phyloP scores from a whole-genome alignment of 495 filamentous ascomycete genomes.

The Xylaria scruposa region DNA sequence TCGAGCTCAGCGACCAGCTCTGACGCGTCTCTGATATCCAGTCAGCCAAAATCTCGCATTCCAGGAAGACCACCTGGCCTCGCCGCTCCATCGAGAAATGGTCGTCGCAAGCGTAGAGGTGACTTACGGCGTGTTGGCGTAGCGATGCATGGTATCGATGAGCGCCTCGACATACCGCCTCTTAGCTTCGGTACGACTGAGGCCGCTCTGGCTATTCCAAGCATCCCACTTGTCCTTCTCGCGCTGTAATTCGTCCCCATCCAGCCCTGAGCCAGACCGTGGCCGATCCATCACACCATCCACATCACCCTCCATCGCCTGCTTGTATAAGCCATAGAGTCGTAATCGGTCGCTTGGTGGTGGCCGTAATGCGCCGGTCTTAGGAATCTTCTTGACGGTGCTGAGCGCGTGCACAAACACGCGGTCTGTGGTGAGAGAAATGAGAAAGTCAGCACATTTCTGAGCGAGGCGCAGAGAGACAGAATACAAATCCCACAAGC shows the following conservation, averaged over 20 bases:
- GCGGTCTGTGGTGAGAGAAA: constrained; percentile 67
- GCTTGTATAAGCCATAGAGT: constrained; percentile 98
- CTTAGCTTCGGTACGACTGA: constrained; percentile 91
- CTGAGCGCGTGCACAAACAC: constrained; percentile 99
- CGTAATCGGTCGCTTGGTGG: constrained; percentile 83
- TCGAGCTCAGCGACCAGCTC: constrained; percentile 93
- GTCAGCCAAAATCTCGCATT: constrained; percentile 8
- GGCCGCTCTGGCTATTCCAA: constrained; percentile 83
- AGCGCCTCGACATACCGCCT: constrained; percentile 89
- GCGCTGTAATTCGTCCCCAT: constrained; percentile 55
- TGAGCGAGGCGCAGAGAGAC: background rate
- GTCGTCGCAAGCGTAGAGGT: background rate
- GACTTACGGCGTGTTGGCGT: constrained; percentile 76
- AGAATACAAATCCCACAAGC: background rate
- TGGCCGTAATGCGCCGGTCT: constrained; percentile 86
- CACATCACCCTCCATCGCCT: constrained; percentile 98
- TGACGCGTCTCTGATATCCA: constrained; percentile 66
- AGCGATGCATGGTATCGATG: constrained; percentile 95
- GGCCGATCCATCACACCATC: constrained; percentile 90
- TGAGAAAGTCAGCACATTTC: constrained; percentile 25
- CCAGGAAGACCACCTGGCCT: background rate
- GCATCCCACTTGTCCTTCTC: constrained; percentile 81
- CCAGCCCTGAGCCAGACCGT: constrained; percentile 47
- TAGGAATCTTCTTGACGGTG: constrained; percentile 96
- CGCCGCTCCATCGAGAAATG: constrained; percentile 17